These are phyloP conservation scores for Starmerella geochares DNA, from an alignment of 805 yeast species.

Conservation along the genomic window DNA sequence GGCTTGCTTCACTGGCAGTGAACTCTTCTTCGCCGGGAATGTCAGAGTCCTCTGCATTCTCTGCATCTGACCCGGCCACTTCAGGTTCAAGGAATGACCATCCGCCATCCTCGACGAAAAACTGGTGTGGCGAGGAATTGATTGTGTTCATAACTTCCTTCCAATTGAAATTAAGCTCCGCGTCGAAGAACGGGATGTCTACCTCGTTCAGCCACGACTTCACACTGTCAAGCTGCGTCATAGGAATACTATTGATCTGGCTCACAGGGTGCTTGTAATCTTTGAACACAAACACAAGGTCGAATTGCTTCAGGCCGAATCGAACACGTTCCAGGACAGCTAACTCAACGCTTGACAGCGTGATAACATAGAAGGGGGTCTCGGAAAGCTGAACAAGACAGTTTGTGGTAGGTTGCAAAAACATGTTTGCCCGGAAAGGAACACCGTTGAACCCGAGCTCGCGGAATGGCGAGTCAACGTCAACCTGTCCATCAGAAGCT, in stretches of 20 bases:
- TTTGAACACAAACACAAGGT: slow-evolving; percentile 90
- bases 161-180: slow-evolving; percentile 95
- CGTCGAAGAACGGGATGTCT: slow-evolving; percentile 89
- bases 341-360: slow-evolving; percentile 82
- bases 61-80: slow-evolving; percentile 48
- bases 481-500: slow-evolving; percentile 70
- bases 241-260: slow-evolving; percentile 89
- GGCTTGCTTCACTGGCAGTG: slow-evolving; percentile 53
- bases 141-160: slow-evolving; percentile 88
- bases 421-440: slow-evolving; percentile 86
- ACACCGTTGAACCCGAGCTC: slow-evolving; percentile 97
- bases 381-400: slow-evolving; percentile 89
- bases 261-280: slow-evolving; percentile 81
- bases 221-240: slow-evolving; percentile 80
- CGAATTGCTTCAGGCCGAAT: slow-evolving; percentile 92
- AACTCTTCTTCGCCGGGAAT: slow-evolving; percentile 59
- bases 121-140: slow-evolving; percentile 83
- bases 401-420: slow-evolving; percentile 94
- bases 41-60: slow-evolving; percentile 41
- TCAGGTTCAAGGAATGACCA: slow-evolving; percentile 90
- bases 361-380: slow-evolving; percentile 87
- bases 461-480: slow-evolving; percentile 87
- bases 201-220: slow-evolving; percentile 97
- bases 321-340: slow-evolving; percentile 96
- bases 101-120: slow-evolving; percentile 79